These are phyloP conservation scores for Kondoa subrosea DNA, from an alignment of 768 basidiomycete genomes.

Conservation along the genomic window DNA sequence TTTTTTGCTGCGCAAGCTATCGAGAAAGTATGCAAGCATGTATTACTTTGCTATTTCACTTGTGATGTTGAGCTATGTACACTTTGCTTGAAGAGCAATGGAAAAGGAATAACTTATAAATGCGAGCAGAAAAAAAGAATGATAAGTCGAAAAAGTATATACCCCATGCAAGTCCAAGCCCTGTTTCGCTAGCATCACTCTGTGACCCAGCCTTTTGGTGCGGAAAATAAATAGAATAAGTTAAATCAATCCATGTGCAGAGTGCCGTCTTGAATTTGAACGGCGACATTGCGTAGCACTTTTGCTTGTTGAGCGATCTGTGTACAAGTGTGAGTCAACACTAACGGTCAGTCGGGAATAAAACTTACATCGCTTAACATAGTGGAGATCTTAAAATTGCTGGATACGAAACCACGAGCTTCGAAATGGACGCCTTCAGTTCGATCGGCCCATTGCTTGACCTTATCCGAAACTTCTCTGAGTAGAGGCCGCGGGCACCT, in stretches of 20 bases:
- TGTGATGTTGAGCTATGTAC: too few species aligned
- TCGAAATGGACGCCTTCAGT: neutral
- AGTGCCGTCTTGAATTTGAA: neutral
- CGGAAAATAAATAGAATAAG: neutral
- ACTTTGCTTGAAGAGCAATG: too few species aligned
- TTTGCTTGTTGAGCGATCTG: neutral
- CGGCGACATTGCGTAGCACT: neutral
- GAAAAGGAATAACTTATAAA: too few species aligned
- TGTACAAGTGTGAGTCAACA: neutral
- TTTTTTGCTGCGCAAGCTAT: too few species aligned
- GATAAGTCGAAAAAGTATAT: too few species aligned
- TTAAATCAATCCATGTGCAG: neutral
- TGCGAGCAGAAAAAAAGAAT: too few species aligned
- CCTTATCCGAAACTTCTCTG: conserved; percentile 40
- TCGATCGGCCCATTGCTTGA: neutral
- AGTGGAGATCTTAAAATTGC: neutral
- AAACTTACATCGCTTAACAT: neutral
- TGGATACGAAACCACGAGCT: neutral
- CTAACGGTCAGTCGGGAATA: neutral
- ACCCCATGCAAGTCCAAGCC: too few species aligned
- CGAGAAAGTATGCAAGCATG: too few species aligned
- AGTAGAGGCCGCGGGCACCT: conserved; percentile 83
- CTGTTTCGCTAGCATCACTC: too few species aligned
- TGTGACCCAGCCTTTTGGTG: neutral
- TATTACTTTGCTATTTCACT: too few species aligned